Evolutionary conservation across 2,329 filamentous ascomycete genomes (phyloP), one percentile per base, ranked within the genome.

Genomic region (Teratosphaeria pseudoeucalypti): DNA sequence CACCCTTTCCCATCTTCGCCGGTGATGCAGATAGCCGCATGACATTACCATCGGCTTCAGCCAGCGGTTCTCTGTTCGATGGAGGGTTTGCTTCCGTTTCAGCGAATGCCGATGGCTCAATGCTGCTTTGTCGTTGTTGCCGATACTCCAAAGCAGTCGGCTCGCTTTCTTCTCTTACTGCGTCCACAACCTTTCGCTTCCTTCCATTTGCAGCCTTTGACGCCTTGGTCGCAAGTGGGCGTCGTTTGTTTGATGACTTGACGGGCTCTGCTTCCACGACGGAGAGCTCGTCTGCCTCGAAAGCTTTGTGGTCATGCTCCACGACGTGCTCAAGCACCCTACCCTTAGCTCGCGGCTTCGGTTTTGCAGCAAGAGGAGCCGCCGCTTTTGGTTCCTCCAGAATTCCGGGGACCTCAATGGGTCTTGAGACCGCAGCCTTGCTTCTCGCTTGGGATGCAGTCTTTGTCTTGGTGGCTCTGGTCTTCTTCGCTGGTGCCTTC

Each of bases 11-110:
- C 6, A 29, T 52, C 55, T 62, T 62, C 49, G 53, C 58, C 16
- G 60, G 60, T 39, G 60, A 58, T 6, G 55, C 43, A 11, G 57
- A 60, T 14, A 16, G 39, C 11, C 47, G 43, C 14, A 19, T 27
- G 32, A 57, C 34, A 55, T 61, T 61, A 26, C n/a, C 54, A 16
- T 59, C 57, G 2, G 57, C 43, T 39, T 59, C 60, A 6, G 16
- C 16, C 9, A 61, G 57, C 23, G 57, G 54, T 19, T 47, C 27
- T 12, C 57, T 34, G 11, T 53, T 34, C 9, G 32, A 19, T 26
- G 34, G 9, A 55, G 29, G 12, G 1, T 27, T 32, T 32, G 4
- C 5, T 32, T 6, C 7, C 7, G 29, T 6, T 32, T 5, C 29
- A 5, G 29, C 12, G 49, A 4, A 12, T 12, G 34, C 19, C 16